A percentile compares a stretch with the other conserved stretches of the same genome.
These are phyloP conservation scores for Irineochytrium annulatum DNA, from an alignment of 192 early-diverging fungal species.

Conservation along the genomic window DNA sequence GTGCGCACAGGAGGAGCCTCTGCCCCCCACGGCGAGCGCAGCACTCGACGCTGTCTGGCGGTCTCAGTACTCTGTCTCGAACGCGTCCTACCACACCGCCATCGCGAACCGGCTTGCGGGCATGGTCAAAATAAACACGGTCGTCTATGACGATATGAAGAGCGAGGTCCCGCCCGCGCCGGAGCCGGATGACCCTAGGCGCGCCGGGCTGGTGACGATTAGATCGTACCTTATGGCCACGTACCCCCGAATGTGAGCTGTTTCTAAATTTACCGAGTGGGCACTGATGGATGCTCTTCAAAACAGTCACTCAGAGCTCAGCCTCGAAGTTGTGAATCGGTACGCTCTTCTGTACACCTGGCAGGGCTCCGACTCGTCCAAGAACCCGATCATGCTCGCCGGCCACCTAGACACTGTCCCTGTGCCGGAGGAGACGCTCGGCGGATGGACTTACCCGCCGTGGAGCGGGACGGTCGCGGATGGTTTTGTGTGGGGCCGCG, in stretches of 20 bases:
- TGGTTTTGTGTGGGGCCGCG: slow-evolving; percentile 35
- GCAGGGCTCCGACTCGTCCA: slow-evolving; percentile 18
- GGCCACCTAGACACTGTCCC: slow-evolving; percentile 37
- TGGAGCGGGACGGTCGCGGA: slow-evolving; percentile 26
- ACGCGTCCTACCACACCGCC: slow-evolving; percentile 12
- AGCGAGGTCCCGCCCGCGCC: slow-evolving; percentile 2
- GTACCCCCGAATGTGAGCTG: slow-evolving; percentile 19
- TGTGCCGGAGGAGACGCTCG: slow-evolving; percentile 14
- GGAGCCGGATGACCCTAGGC: slow-evolving; percentile 9
- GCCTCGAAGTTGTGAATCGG: slow-evolving; percentile 24
- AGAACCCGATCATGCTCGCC: slow-evolving; percentile 27
- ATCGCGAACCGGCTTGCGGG: slow-evolving; percentile 25
- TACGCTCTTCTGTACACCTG: slow-evolving; percentile 39
- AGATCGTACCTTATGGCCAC: slow-evolving; percentile 4
- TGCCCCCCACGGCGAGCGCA: too few relatives aligned
- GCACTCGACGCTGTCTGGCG: too few relatives aligned
- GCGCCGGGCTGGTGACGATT: slow-evolving; percentile 16
- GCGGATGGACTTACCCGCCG: slow-evolving; percentile 33
- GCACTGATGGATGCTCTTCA: background rate
- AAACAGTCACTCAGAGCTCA: slow-evolving; percentile 22
- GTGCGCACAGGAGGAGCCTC: too few relatives aligned
- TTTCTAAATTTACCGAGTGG: background rate
- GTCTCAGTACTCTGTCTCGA: too few relatives aligned
- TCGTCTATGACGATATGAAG: slow-evolving; percentile 35
- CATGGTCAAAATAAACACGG: slow-evolving; percentile 31